Evolutionary conservation across 2,329 filamentous ascomycete species (phyloP), one percentile per base, ranked within the genome.

Genomic region (Nectriaceae sp.): DNA sequence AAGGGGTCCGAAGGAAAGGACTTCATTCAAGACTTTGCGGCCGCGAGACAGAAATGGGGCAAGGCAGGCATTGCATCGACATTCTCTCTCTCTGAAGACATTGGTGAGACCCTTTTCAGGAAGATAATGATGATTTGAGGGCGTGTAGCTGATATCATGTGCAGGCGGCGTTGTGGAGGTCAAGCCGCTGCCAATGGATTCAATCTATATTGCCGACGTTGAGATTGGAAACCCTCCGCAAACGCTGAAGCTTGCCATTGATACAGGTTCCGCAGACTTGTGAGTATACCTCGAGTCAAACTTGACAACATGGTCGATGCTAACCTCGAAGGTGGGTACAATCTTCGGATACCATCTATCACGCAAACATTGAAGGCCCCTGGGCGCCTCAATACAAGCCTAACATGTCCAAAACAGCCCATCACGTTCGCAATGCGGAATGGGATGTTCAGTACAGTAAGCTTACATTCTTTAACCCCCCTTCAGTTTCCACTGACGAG

Each of bases 181-280:
- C 3, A 51, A 63, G 38, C 66, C 73, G 2, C 59, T 74, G 20
- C 64, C 68, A 18, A 70, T 64, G 18, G 75, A 78, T 53, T 61
- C 73, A 44, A 65, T 74, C 44, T 78, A 70, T 63, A 61, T 76
- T 21, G 67, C 72, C 22, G 70, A 77, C 21, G 57, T 77, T 21
- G 61, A 70, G 41, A 60, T 81, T 40, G 78, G 78, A 10, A 75
- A 67, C 13, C 78, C 78, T 0, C 69, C 74, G 1, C 77, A 81
- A 52, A 65, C 61, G 5, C 46, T 80, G 36, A 73, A 71, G 40
- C 60, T 81, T 36, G 72, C 77, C n/a, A 56, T 81, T 20, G 78
- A 81, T 54, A 81, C 77, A 2, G 79, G 78, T 11, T 82, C 79
- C 6, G 70, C 75, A 10, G 79, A 82, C 49, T 67, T 79, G 85